A percentile compares a stretch with the other conserved stretches of the same genome.
These are phyloP conservation scores for Croton laevigatus DNA, from an alignment of 441 rosid species.

Conservation along the genomic window DNA sequence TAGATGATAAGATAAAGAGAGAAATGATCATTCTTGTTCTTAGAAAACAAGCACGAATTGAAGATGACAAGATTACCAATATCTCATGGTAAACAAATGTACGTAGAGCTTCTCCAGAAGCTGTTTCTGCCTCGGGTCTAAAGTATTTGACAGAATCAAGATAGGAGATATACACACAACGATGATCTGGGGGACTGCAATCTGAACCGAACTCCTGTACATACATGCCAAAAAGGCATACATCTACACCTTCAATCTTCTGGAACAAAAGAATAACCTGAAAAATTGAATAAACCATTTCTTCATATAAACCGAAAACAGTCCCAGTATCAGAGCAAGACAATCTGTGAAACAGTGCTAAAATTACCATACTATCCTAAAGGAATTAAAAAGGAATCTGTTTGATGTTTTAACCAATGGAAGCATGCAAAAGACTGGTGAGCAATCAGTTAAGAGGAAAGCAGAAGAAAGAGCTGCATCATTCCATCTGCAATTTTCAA, in stretches of 20 bases:
- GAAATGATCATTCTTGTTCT: not conserved
- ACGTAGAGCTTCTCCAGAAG: constrained; percentile 61
- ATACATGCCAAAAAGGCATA: constrained; percentile 60
- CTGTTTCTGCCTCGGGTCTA: constrained; percentile 49
- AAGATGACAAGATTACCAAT: constrained; percentile 35
- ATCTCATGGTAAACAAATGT: constrained; percentile 77
- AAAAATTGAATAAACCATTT: constrained; percentile 7
- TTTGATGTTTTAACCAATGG: not conserved
- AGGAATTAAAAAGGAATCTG: not conserved
- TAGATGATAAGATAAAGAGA: not conserved
- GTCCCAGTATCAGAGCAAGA: not conserved
- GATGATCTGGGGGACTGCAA: constrained; percentile 65
- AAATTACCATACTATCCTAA: constrained; percentile 6
- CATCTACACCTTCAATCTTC: constrained; percentile 62
- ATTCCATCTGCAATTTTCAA: not conserved
- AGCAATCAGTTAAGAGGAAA: not conserved
- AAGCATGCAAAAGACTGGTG: constrained; percentile 1
- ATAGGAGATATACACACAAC: constrained; percentile 56
- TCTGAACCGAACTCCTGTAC: constrained; percentile 78
- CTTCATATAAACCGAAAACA: not conserved
- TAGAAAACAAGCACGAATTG: not conserved
- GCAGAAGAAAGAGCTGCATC: not conserved
- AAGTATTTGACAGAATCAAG: constrained; percentile 77
- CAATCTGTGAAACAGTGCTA: constrained; percentile 10
- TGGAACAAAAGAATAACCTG: constrained; percentile 74